Evolutionary conservation across 306 rosid species (phyloP).

Genomic region (Casuarina equisetifolia): DNA sequence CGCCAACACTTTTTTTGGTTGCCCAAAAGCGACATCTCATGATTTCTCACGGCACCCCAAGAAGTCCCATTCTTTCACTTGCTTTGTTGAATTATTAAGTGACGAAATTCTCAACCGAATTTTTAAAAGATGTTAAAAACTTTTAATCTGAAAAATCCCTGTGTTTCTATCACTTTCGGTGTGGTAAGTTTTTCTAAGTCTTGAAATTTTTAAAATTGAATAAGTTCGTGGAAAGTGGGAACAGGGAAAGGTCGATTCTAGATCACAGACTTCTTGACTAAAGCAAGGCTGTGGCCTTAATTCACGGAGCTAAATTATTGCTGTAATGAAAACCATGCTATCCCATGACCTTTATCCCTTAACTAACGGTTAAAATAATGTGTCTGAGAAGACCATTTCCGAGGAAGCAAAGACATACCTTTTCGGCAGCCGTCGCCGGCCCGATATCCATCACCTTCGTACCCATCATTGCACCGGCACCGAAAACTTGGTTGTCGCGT

Average conservation of each 20-base stretch:
- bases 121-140: too few relatives aligned
- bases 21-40: neutral
- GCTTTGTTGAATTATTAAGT: neutral
- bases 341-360: neutral
- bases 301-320: constrained; percentile 1
- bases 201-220: neutral
- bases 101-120: neutral
- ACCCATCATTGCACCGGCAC: constrained; percentile 59
- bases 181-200: neutral
- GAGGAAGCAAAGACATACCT: constrained; percentile 52
- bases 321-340: neutral
- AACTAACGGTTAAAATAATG: neutral
- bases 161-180: neutral
- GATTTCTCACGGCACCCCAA: neutral
- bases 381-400: neutral
- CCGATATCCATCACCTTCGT: constrained; percentile 65
- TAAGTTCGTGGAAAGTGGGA: neutral
- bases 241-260: constrained; percentile 21
- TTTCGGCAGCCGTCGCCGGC: constrained; percentile 76
- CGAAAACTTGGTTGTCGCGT: constrained; percentile 39
- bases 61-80: neutral
- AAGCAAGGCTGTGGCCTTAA: constrained; percentile 10
- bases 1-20: neutral
- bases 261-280: neutral
- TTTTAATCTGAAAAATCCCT: too few relatives aligned